These are phyloP conservation scores for Ogataea henricii DNA, from an alignment of 805 yeast species.

Conservation along the genomic window DNA sequence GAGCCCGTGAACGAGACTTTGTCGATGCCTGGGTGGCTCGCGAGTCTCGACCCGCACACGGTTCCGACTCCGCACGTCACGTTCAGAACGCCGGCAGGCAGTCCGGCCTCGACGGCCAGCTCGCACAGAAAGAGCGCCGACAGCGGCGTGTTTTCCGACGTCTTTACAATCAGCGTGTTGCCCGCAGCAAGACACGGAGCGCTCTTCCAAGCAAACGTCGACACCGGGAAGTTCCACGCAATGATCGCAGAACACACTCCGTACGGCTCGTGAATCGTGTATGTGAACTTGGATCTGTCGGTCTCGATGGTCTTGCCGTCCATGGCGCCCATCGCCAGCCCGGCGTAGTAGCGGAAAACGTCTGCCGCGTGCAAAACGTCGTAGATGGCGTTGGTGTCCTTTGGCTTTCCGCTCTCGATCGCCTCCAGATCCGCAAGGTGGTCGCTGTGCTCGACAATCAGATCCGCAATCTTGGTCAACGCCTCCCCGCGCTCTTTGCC, in stretches of 20 bases:
- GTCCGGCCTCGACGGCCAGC: conserved; percentile 57
- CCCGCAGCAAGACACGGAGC: conserved; percentile 72
- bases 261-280: conserved; percentile 66
- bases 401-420: conserved; percentile 61
- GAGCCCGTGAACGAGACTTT: conserved; percentile 73
- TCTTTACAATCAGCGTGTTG: conserved; percentile 61
- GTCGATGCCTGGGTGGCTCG: conserved; percentile 57
- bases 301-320: conserved; percentile 64
- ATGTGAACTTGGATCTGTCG: conserved; percentile 54
- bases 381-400: conserved; percentile 50
- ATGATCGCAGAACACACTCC: conserved; percentile 74
- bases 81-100: conserved; percentile 66
- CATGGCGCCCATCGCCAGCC: conserved; percentile 69
- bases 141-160: conserved; percentile 68
- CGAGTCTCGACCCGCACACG: conserved; percentile 59
- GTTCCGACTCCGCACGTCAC: conserved; percentile 64
- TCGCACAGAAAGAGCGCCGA: conserved; percentile 60
- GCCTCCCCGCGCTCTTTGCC: conserved; percentile 49
- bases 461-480: conserved; percentile 49
- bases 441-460: conserved; percentile 50
- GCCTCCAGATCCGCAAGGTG: conserved; percentile 59
- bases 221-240: conserved; percentile 74
- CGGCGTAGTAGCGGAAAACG: conserved; percentile 67
- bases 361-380: conserved; percentile 62
- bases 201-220: conserved; percentile 68